Evolutionary conservation across 768 basidiomycete genomes (phyloP), one percentile per base, ranked within the genome.

Genomic region (Serendipita sp.): DNA sequence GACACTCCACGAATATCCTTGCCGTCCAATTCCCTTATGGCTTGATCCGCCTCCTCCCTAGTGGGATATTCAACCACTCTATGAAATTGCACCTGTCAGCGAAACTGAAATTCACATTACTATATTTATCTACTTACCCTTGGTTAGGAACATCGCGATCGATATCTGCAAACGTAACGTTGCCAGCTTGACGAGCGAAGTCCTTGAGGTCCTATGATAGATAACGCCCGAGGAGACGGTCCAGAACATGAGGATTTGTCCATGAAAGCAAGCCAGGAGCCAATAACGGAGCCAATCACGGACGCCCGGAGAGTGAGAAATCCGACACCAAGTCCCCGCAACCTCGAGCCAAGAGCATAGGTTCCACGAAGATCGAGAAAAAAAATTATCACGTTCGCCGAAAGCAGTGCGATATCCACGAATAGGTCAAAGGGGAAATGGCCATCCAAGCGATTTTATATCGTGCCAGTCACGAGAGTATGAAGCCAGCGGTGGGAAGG

Each of bases 131-230:
- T 2, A 74, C 86, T 67, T 67, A 96, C 94, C 95, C 95, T 78
- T 91, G 85, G 36, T 88, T 88, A 30, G 89, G 84, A 67, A 74
- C 73, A 71, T 93, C 86, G 44, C 91, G 86, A 72, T 98, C 94
- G 67, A 98, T 87, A 72, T 98, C 95, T 46, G 95, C 92, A 70
- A 89, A 97, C 18, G 89, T 90, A 65, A 97, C 91, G 72, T 85
- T 89, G 47, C 91, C 93, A 60, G 89, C 90, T 71, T 91, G 86
- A 67, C 95, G 90, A 69, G 93, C 95, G 67, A 94, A 97, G 73
- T 98, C 95, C 76, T 98, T 98, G 73, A 98, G 78, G 73, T 98
- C 95, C 95, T 98, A 72, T 41, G 64, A 63, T 63, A 35, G 18
- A 63, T 30, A 63, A 64, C 54, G 58, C 44, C 63, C 54, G 30